Base-by-base conservation (phyloP, 306 rosid genomes). In the Cucurbita pepo region DNA sequence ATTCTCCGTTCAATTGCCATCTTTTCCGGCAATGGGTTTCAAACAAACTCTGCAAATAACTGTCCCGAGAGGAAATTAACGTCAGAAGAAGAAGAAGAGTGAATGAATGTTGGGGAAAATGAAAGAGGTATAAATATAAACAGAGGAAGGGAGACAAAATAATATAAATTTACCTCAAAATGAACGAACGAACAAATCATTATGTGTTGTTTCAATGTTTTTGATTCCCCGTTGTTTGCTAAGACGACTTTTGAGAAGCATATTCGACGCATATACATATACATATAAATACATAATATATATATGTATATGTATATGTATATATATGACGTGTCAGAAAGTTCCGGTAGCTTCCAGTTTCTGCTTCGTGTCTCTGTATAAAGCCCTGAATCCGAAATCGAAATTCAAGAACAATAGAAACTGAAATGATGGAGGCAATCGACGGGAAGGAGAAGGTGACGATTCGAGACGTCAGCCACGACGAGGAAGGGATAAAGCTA, bases 401-500 rank as follows among this genome's bases (percentile, higher is more conserved):
- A 34, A 53, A 15, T 2, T 37, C 5, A 22, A 34, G 57, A 41
- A 8, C 3, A 13, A 50, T 2, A 18, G 10, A 4, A 4, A 0
- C 1, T 4, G 9, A 1, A 71, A 25, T 13, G 30, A 81, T 90
- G 95, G 85, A 86, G 72, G 85, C 89, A 1, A 82, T 83, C 9
- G 88, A 83, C 64, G 82, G 73, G 80, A 78, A 81, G 65, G 92
- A 85, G 10, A 81, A 44, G 41, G 86, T 83, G 80, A 82, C 83
- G 3, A 80, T 90, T 25, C 75, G 87, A 66, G 93, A 88, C 13
- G 86, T 85, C 73, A 80, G 82, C 70, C 86, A 61, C 72, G 83
- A 87, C 82, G 91, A 88, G 75, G 93, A 87, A 75, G 96, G 96
- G 0, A 83, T 19, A 8, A 92, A 85, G 76, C 76, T 79, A 15